phyloP scores from a whole-genome alignment of 1,284 basidiomycete genomes.

The Coniophora puteana region DNA sequence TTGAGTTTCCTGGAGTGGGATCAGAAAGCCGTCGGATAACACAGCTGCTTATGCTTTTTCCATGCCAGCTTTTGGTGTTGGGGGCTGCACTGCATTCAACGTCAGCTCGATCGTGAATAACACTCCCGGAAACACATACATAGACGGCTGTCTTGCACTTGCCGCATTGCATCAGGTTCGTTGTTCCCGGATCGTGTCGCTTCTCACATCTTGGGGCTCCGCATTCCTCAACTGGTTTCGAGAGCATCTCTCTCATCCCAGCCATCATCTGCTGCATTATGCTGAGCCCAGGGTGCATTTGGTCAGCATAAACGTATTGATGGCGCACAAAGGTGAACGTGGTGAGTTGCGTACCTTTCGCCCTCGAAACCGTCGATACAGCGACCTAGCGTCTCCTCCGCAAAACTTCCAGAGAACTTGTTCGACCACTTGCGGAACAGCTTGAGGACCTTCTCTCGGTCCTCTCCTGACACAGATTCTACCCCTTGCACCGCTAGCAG shows the following conservation, averaged over 20 bases:
- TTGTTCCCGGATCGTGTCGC: constrained; percentile 16
- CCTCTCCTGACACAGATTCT: constrained; percentile 20
- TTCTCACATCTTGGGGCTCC: constrained; percentile 22
- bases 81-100: constrained; percentile 28
- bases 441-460: constrained; percentile 25
- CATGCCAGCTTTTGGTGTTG: constrained; percentile 31
- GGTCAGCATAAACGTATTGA: too few species aligned
- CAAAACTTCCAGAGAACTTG: constrained; percentile 22
- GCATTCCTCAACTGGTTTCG: constrained; percentile 22
- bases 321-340: background rate
- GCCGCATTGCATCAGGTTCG: constrained; percentile 25
- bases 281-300: constrained; percentile 11
- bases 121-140: constrained; percentile 24
- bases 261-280: constrained; percentile 21
- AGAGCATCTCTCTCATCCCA: constrained; percentile 22
- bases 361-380: constrained; percentile 26
- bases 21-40: constrained; percentile 27
- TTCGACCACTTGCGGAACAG: constrained; percentile 26
- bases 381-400: constrained; percentile 27
- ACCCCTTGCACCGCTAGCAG: constrained; percentile 31
- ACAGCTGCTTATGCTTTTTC: constrained; percentile 26
- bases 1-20: constrained; percentile 8
- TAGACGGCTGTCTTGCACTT: constrained; percentile 35
- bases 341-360: constrained; percentile 18
- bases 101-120: too few species aligned